A percentile compares a stretch with the other conserved stretches of the same genome.
These are phyloP conservation scores for Tulasnella sp. DNA, from an alignment of 768 basidiomycete species.

Conservation along the genomic window DNA sequence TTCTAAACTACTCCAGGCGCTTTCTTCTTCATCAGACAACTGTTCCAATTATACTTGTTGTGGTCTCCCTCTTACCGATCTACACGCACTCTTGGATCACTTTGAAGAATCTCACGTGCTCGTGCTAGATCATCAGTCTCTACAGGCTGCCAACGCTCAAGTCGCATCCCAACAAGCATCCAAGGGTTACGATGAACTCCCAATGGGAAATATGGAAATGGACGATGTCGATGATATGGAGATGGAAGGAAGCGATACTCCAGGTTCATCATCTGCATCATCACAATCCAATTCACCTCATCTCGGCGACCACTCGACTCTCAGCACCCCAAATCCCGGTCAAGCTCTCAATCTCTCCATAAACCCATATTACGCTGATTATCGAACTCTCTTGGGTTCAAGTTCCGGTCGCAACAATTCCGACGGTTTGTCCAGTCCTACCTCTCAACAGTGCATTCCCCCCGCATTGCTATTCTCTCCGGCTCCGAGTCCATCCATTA, in stretches of 20 bases:
- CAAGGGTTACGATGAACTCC: conserved; percentile 4
- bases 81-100: conserved; percentile 79
- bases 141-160: conserved; percentile 19
- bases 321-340: background rate
- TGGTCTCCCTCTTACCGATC: conserved; percentile 58
- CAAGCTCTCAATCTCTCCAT: background rate
- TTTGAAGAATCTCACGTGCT: conserved; percentile 85
- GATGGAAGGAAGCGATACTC: conserved; percentile 1
- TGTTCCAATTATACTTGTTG: conserved; percentile 88
- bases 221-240: conserved; percentile 13
- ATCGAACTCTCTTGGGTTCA: conserved; percentile 8
- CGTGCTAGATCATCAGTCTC: conserved; percentile 35
- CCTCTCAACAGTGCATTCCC: conserved; percentile 36
- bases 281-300: conserved; percentile 6
- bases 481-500: conserved; percentile 19
- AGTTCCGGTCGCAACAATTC: background rate
- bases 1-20: conserved; percentile 47
- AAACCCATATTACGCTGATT: conserved; percentile 10
- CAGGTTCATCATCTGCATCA: conserved; percentile 8
- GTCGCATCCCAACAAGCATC: conserved; percentile 29
- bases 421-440: background rate
- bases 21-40: conserved; percentile 42
- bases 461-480: conserved; percentile 51
- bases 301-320: conserved; percentile 9
- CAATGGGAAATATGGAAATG: conserved; percentile 15